These are phyloP conservation scores for Phaeosphaeria sp. DNA, from an alignment of 2,329 filamentous ascomycete species.

Conservation along the genomic window DNA sequence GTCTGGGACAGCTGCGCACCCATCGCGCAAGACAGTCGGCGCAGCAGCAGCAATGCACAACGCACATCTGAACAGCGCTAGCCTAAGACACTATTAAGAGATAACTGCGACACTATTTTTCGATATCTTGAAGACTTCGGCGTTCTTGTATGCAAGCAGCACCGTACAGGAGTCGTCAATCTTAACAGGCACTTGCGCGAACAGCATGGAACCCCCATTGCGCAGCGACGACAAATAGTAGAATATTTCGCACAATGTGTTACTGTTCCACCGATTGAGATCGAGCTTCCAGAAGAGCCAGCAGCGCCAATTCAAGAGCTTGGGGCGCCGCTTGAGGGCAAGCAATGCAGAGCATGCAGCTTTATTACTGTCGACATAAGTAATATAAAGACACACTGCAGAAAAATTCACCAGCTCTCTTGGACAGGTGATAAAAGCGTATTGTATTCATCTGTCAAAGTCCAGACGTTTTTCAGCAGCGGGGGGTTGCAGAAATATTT, in stretches of 20 bases:
- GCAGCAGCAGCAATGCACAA: no score
- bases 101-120: neutral
- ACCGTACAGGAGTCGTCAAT: neutral
- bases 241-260: neutral
- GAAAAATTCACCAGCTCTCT: neutral
- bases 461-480: neutral
- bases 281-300: conserved; percentile 7
- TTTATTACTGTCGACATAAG: conserved; percentile 1
- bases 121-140: neutral
- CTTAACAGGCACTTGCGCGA: neutral
- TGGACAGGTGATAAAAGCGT: neutral
- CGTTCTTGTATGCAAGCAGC: neutral
- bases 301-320: conserved; percentile 2
- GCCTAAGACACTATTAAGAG: neutral
- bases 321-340: neutral
- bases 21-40: no score
- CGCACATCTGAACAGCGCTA: no score
- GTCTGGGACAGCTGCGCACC: no score
- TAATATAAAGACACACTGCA: neutral
- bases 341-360: neutral
- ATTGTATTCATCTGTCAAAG: neutral
- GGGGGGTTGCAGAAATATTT: neutral
- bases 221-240: no score
- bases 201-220: no score
- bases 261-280: neutral